phyloP scores from a whole-genome alignment of 2,329 filamentous ascomycete species.

The Hypoxylon rubiginosum region DNA sequence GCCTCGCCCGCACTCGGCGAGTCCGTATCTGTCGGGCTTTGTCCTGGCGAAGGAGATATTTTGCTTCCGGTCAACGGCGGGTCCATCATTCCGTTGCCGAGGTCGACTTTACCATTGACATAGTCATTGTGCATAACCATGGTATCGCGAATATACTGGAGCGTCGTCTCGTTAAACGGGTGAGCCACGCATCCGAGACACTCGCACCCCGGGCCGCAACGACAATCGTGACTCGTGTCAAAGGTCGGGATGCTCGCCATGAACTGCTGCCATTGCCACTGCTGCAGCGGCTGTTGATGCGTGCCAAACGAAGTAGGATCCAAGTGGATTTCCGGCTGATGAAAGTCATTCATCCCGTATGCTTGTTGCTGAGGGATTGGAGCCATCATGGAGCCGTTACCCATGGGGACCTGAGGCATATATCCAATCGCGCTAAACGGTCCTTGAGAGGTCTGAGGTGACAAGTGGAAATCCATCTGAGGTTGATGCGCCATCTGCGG shows the following conservation, averaged over 20 bases:
- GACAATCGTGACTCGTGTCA: slow-evolving; percentile 63
- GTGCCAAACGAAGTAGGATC: slow-evolving; percentile 36
- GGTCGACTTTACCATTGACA: slow-evolving; percentile 56
- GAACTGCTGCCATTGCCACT: slow-evolving; percentile 46
- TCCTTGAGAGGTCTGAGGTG: slow-evolving; percentile 32
- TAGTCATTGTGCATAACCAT: slow-evolving; percentile 34
- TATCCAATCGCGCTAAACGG: slow-evolving; percentile 38
- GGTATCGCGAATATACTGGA: slow-evolving; percentile 54
- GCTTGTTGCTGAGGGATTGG: slow-evolving; percentile 26
- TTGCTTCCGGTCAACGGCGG: slow-evolving; percentile 63
- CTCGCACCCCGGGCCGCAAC: slow-evolving; percentile 74
- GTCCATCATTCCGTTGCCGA: slow-evolving; percentile 19
- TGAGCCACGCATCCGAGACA: slow-evolving; percentile 78
- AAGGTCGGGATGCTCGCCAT: slow-evolving; percentile 26
- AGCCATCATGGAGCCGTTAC: slow-evolving; percentile 29
- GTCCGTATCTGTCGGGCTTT: slow-evolving; percentile 57
- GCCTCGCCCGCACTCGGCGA: slow-evolving; percentile 31
- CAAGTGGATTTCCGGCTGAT: slow-evolving; percentile 33
- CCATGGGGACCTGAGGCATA: slow-evolving; percentile 26
- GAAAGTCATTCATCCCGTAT: slow-evolving; percentile 30
- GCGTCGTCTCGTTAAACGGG: slow-evolving; percentile 75
- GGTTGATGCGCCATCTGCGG: slow-evolving; percentile 15
- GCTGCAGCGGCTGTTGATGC: slow-evolving; percentile 43
- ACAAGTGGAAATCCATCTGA: slow-evolving; percentile 23
- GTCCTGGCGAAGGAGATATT: slow-evolving; percentile 62